phyloP scores from a whole-genome alignment of 2,329 filamentous ascomycete species.

The Exophiala bonariae region DNA sequence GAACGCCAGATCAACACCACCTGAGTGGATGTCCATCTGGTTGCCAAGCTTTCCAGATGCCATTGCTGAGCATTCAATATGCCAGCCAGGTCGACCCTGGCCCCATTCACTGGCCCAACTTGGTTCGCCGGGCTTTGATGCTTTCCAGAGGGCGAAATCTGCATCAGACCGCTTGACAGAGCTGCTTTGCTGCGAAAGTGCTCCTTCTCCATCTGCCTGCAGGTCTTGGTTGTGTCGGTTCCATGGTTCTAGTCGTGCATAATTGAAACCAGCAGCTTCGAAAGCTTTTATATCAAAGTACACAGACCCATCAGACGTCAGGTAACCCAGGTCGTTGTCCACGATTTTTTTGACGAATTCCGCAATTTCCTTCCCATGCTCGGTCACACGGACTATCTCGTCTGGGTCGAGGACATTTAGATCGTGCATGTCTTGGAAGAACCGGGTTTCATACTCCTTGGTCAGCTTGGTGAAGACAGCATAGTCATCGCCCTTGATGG shows the following conservation, averaged over 20 bases:
- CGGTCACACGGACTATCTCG: constrained; percentile 83
- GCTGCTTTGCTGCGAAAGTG: constrained; percentile 58
- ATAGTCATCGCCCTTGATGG: constrained; percentile 61
- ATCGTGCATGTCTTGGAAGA: constrained; percentile 82
- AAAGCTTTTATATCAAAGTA: constrained; percentile 92
- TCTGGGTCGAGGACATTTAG: constrained; percentile 84
- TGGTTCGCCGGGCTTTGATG: constrained; percentile 86
- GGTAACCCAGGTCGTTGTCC: constrained; percentile 82
- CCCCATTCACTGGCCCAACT: constrained; percentile 90
- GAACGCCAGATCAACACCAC: constrained; percentile 87
- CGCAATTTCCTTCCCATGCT: constrained; percentile 86
- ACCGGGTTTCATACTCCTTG: constrained; percentile 80
- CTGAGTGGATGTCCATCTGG: constrained; percentile 89
- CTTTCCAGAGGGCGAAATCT: constrained; percentile 94
- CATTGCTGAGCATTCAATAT: constrained; percentile 97
- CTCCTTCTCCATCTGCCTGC: constrained; percentile 86
- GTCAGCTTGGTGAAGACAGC: constrained; percentile 87
- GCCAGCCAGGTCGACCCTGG: constrained; percentile 85
- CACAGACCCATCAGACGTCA: constrained; percentile 73
- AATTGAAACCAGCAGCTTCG: constrained; percentile 79
- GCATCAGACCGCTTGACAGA: constrained; percentile 71
- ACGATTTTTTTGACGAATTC: constrained; percentile 80
- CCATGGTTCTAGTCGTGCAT: constrained; percentile 82
- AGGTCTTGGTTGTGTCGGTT: constrained; percentile 80
- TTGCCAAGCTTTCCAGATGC: constrained; percentile 82